Evolutionary conservation across 768 basidiomycete species (phyloP).

Genomic region (Pleurotus eryngii): DNA sequence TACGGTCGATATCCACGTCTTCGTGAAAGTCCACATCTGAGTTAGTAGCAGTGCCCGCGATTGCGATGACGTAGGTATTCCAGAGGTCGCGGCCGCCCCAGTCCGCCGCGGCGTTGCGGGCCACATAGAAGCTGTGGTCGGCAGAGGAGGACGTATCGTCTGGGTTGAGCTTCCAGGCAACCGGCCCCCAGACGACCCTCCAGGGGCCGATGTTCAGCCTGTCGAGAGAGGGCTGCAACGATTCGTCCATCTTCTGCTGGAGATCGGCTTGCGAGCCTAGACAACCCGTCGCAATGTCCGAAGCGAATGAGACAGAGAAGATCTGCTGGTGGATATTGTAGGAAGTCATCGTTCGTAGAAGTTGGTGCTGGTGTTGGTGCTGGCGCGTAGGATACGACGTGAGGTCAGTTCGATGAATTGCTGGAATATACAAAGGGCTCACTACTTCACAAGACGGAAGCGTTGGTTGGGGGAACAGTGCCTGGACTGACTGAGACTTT

Average conservation of each 20-base stretch:
- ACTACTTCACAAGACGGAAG: too few species aligned
- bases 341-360: slow-evolving; percentile 17
- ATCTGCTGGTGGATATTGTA: slow-evolving; percentile 4
- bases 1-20: neutral
- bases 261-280: neutral
- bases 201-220: neutral
- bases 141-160: neutral
- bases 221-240: neutral
- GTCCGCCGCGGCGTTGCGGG: neutral
- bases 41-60: neutral
- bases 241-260: neutral
- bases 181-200: neutral
- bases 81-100: neutral
- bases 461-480: too few species aligned
- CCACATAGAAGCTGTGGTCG: slow-evolving; percentile 1
- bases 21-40: neutral
- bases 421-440: too few species aligned
- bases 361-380: slow-evolving; percentile 32
- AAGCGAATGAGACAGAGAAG: neutral
- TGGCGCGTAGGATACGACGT: slow-evolving; percentile 15
- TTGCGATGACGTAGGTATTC: slow-evolving; percentile 7
- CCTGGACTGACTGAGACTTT: too few species aligned
- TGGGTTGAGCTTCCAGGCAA: neutral
- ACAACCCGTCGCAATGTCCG: neutral
- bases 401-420: too few species aligned